phyloP scores from a whole-genome alignment of 1,139 yeast genomes.

The Yamadazyma kanchanaburiensis region DNA sequence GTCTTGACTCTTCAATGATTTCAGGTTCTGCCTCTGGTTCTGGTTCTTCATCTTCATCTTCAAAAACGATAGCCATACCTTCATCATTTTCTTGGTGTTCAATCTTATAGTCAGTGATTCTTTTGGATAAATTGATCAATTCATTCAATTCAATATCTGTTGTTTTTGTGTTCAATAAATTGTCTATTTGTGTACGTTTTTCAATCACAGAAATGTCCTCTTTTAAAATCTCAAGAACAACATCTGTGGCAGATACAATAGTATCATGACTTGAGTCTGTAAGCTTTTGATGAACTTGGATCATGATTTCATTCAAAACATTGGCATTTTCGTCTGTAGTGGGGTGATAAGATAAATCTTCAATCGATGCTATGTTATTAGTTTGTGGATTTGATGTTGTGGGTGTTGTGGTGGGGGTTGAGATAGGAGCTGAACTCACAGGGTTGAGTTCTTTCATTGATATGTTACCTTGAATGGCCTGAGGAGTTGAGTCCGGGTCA shows the following conservation, averaged over 20 bases:
- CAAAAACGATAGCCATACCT: conserved; percentile 24
- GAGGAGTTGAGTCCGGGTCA: conserved; percentile 7
- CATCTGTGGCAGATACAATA: conserved; percentile 63
- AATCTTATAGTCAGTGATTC: conserved; percentile 53
- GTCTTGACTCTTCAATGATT: conserved; percentile 20
- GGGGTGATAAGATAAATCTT: conserved; percentile 14
- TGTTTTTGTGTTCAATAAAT: conserved; percentile 45
- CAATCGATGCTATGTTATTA: conserved; percentile 10
- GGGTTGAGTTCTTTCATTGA: too few species aligned
- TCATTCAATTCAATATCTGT: conserved; percentile 50
- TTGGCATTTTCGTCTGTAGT: conserved; percentile 9
- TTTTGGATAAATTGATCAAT: conserved; percentile 47
- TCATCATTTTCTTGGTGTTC: conserved; percentile 25
- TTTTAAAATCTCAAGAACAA: conserved; percentile 58
- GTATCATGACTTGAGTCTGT: conserved; percentile 42
- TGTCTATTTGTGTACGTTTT: conserved; percentile 33
- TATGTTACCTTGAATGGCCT: conserved; percentile 4
- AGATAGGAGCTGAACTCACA: conserved; percentile 4
- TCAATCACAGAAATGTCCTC: conserved; percentile 26
- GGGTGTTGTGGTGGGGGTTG: conserved; percentile 2
- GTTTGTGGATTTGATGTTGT: conserved; percentile 1
- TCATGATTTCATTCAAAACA: conserved; percentile 18
- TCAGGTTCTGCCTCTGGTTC: conserved; percentile 19
- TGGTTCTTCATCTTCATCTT: conserved; percentile 24
- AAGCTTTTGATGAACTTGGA: conserved; percentile 25